These are phyloP conservation scores for Stagonosporopsis cucurbitacearum DNA, from an alignment of 2,329 filamentous ascomycete species.

Conservation along the genomic window DNA sequence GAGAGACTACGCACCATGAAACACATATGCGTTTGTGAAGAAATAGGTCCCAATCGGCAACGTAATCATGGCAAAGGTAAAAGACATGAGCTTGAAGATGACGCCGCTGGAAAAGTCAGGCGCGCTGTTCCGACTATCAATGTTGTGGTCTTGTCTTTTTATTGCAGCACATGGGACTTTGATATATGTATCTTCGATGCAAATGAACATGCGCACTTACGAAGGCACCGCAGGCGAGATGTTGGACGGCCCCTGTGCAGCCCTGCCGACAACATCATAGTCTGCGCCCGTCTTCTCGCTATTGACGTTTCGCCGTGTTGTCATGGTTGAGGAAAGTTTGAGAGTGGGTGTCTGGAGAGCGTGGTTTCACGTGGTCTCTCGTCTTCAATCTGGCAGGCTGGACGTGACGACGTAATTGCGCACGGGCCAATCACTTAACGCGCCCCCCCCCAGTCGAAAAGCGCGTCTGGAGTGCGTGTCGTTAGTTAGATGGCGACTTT, in stretches of 20 bases:
- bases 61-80: constrained; percentile 90
- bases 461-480: constrained; percentile 16
- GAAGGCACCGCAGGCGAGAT: constrained; percentile 83
- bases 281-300: constrained; percentile 70
- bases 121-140: background rate
- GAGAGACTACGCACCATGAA: constrained; percentile 68
- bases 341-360: too few relatives aligned
- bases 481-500: background rate
- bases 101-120: constrained; percentile 66
- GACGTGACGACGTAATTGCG: constrained; percentile 5
- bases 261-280: constrained; percentile 27
- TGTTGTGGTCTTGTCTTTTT: background rate
- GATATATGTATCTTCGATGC: too few relatives aligned
- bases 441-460: constrained; percentile 12
- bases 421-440: constrained; percentile 19
- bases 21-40: constrained; percentile 75
- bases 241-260: constrained; percentile 63
- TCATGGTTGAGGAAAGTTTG: constrained; percentile 57
- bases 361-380: background rate
- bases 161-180: too few relatives aligned
- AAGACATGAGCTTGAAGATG: constrained; percentile 86
- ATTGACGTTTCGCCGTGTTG: constrained; percentile 70
- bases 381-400: too few relatives aligned
- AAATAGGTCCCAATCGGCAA: constrained; percentile 91
- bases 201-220: constrained; percentile 67